Conservation (phyloP, 306 rosid genomes). For the Myrica gale region DNA sequence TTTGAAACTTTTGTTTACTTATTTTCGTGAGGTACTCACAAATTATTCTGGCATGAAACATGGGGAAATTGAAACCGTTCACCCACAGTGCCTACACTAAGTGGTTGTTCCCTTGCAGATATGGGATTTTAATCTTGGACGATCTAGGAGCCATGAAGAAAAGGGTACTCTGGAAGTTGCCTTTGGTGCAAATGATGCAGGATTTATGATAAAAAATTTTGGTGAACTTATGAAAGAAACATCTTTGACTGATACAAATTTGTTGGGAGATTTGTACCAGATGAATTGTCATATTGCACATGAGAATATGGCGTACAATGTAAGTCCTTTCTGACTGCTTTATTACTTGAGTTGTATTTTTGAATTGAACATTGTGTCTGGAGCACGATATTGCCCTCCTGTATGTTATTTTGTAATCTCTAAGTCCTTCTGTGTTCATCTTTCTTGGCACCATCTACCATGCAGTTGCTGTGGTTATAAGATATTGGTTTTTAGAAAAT, state of each 20-base stretch:
- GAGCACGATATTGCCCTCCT: not conserved
- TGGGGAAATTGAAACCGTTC: not conserved
- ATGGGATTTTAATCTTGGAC: constrained; percentile 66
- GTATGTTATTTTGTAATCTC: not conserved
- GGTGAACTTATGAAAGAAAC: constrained; percentile 46
- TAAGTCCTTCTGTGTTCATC: not conserved
- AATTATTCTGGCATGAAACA: not conserved
- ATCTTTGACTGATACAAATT: constrained; percentile 35
- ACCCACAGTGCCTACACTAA: constrained; percentile 1
- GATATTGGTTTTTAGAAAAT: not conserved
- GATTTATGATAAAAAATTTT: constrained; percentile 44
- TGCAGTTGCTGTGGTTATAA: not conserved
- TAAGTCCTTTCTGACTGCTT: constrained; percentile 25
- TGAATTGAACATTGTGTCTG: not conserved
- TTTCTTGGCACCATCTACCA: not conserved
- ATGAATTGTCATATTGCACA: constrained; percentile 35
- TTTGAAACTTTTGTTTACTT: not conserved
- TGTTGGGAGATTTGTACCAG: constrained; percentile 41
- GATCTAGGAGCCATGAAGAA: constrained; percentile 42
- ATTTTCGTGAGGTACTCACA: not conserved
- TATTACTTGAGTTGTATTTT: not conserved
- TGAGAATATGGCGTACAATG: constrained; percentile 41
- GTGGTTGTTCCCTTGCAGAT: constrained; percentile 41
- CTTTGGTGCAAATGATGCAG: constrained; percentile 38
- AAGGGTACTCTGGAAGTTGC: constrained; percentile 36